Conservation (phyloP, 768 basidiomycete genomes). For the Cystoderma amianthinum region DNA sequence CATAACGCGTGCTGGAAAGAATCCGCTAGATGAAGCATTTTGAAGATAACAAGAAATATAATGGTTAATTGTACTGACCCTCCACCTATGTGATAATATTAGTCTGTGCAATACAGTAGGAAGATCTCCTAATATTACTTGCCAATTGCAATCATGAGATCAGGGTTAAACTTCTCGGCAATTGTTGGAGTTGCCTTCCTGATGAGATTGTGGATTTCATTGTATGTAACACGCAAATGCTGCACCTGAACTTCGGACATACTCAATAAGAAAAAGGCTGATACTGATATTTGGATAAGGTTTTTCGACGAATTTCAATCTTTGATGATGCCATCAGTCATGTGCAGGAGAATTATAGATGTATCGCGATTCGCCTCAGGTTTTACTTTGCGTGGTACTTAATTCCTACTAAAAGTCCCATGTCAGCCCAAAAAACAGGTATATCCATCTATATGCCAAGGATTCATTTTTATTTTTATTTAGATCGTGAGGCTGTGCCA, state of each 20-base stretch:
- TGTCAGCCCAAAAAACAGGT: not conserved
- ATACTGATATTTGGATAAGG: not conserved
- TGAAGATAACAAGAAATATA: constrained; percentile 9
- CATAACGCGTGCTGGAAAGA: constrained; percentile 93
- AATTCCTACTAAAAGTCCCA: not conserved
- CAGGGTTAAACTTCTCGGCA: constrained; percentile 75
- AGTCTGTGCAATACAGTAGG: constrained; percentile 3
- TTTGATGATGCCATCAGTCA: not conserved
- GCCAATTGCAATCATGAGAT: constrained; percentile 80
- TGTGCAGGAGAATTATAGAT: not conserved
- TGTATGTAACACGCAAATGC: constrained; percentile 77
- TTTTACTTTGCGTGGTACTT: not conserved
- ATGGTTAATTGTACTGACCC: constrained; percentile 48
- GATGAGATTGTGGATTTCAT: constrained; percentile 89
- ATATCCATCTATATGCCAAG: not conserved
- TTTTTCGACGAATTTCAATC: too few relatives aligned
- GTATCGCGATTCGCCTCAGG: too few relatives aligned
- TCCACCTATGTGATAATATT: constrained; percentile 45
- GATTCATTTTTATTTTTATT: too few relatives aligned
- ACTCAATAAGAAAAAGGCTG: constrained; percentile 6
- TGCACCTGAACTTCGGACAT: constrained; percentile 41
- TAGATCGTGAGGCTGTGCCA: too few relatives aligned
- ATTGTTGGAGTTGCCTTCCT: constrained; percentile 60
- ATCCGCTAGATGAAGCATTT: constrained; percentile 51
- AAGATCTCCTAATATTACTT: not conserved